Base-by-base conservation (phyloP, 2,329 filamentous ascomycete genomes). In the Aspergillus ustus region DNA sequence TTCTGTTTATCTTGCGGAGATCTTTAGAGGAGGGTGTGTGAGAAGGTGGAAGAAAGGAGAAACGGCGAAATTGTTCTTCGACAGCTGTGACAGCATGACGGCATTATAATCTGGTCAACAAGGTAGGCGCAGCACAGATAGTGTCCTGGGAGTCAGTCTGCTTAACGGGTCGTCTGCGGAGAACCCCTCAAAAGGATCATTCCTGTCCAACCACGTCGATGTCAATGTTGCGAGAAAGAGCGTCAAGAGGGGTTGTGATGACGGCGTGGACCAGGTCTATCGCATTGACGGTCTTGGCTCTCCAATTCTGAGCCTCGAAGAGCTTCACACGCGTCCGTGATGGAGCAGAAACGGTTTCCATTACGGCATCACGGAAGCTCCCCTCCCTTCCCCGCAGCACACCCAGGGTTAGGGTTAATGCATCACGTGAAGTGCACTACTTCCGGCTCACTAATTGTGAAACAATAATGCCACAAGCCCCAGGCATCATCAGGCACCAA, bases 311-410 rank as follows among this genome's bases (percentile, higher is more conserved):
- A 28, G 57, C 56, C 57, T 34, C 9, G 25, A 53, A 48, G 25
- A 56, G 40, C 43, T 40, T 49, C 40, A 49, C 31, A 43, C 46
- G 55, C 34, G 50, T 59, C 34, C 9, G 46, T 31, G 61, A 66
- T 64, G 65, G 59, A 67, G 61, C 46, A 52, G n/a, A 46, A 8
- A 57, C 44, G 44, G 60, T 68, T 68, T 64, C 53, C 57, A 69
- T 69, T 69, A 69, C 66, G 66, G 63, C 67, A 69, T 68, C 19
- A 50, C 57, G 61, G 57, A 60, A 40, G 40, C 34, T 17, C 25
- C 58, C 65, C 64, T 62, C 62, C 66, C 55, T 49, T 57, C 55
- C 60, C 63, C 57, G 59, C 54, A 57, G 28, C 44, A 17, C 46
- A 44, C 44, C 8, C 19, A 62, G 59, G 56, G 62, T 45, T 56